Base-by-base conservation (phyloP, 2,329 filamentous ascomycete species). In the Epichloe amarillans region DNA sequence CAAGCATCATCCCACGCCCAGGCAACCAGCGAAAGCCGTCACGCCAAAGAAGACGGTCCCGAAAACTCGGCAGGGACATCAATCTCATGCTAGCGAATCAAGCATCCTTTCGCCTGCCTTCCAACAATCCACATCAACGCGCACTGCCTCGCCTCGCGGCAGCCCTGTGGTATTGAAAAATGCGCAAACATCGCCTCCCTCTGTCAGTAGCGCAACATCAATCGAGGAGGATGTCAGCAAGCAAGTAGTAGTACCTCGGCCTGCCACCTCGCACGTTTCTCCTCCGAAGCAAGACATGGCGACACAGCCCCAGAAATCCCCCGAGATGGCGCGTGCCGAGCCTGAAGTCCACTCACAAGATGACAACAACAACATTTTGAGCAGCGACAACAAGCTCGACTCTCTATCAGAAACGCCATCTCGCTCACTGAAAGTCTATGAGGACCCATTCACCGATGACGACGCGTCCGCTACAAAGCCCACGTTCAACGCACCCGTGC, bases 391-490 rank as follows among this genome's bases (percentile, higher is more conserved):
- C 7, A 46, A 53, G 26, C 40, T 51, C 4, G 50, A 51, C 30
- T 17, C 54, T 21, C 46, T 53, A 15, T 38, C 44, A 4, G 55
- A 60, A 35, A 64, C 66, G 0, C 64, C 68, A 3, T 63, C 66
- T 3, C 67, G 66, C 43, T 58, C 68, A 2, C 60, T 81, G 14
- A 71, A 79, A 56, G 79, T 83, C 0, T 83, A 81, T 54, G 80
- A 83, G 57, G 80, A 84, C 55, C 80, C 80, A 1, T 76, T 80
- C 53, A 74, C 71, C 6, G 70, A 69, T 39, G 69, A 75, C 21
- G 68, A 75, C 45, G 36, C 46, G 23, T 58, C 68, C 6, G 69
- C 71, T 2, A 69, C 75, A 1, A 71, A 71, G 49, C 71, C 74
- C 2, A 62, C 65, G 2, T 64, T 73, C n/a, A 69, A 64, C 30